These are phyloP conservation scores for Bombardia bombarda DNA, from an alignment of 495 filamentous ascomycete genomes.

Conservation along the genomic window DNA sequence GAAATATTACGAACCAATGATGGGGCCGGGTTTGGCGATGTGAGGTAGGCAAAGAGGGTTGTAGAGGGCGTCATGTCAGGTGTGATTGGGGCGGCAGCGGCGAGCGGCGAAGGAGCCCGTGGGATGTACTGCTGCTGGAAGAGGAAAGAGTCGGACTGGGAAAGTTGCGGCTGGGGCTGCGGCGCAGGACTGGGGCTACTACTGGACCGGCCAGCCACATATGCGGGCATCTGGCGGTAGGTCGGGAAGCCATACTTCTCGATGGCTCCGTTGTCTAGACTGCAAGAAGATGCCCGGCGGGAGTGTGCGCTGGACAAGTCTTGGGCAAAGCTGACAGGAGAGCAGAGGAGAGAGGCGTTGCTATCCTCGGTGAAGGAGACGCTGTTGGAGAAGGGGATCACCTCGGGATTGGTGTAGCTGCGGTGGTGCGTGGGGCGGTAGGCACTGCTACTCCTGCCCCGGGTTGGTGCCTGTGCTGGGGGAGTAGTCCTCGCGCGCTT, in stretches of 20 bases:
- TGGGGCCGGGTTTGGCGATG: slow-evolving; percentile 67
- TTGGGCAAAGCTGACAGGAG: slow-evolving; percentile 56
- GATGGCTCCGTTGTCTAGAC: slow-evolving; percentile 57
- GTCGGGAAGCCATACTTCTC: slow-evolving; percentile 71
- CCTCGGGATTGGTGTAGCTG: slow-evolving; percentile 59
- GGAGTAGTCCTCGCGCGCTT: slow-evolving; percentile 35
- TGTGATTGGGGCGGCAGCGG: slow-evolving; percentile 27
- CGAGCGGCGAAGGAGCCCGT: slow-evolving; percentile 43
- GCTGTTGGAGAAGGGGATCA: slow-evolving; percentile 44
- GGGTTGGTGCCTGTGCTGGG: slow-evolving; percentile 16
- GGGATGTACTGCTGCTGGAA: slow-evolving; percentile 31
- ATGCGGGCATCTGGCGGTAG: slow-evolving; percentile 69
- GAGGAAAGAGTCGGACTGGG: slow-evolving; percentile 35
- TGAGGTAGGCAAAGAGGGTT: slow-evolving; percentile 70
- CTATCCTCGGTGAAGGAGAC: slow-evolving; percentile 33
- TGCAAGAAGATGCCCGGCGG: slow-evolving; percentile 59
- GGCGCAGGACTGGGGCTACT: slow-evolving; percentile 23
- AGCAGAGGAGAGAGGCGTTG: slow-evolving; percentile 42
- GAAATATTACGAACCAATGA: slow-evolving; percentile 75
- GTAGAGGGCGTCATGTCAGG: slow-evolving; percentile 48
- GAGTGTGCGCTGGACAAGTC: slow-evolving; percentile 41
- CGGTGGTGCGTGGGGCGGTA: slow-evolving; percentile 50
- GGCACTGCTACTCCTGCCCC: slow-evolving; percentile 14
- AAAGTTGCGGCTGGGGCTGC: slow-evolving; percentile 19
- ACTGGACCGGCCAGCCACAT: slow-evolving; percentile 37